phyloP scores from a whole-genome alignment of 176 grass and related monocot genomes.

The Aegilops longissima region DNA sequence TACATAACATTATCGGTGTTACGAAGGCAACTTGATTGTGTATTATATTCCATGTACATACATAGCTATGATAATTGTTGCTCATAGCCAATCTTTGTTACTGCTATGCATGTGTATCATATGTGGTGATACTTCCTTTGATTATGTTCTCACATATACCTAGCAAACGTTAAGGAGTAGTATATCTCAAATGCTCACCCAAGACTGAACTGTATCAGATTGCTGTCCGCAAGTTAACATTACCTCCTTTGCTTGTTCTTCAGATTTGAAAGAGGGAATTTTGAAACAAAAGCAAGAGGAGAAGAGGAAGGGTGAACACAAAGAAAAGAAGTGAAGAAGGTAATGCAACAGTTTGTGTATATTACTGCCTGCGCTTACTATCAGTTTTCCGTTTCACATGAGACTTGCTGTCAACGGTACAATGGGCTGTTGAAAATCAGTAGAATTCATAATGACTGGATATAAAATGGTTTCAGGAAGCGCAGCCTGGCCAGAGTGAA shows the following conservation, averaged over 20 bases:
- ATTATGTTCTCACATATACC: not conserved
- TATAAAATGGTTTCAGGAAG: slow-evolving; percentile 49
- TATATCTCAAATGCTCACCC: not conserved
- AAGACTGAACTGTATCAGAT: not conserved
- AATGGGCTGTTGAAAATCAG: not conserved
- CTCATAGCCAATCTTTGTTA: not conserved
- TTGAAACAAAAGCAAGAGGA: slow-evolving; percentile 85
- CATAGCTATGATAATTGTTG: not conserved
- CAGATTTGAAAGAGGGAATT: slow-evolving; percentile 85
- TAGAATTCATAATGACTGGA: slow-evolving; percentile 16
- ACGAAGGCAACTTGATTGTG: not conserved
- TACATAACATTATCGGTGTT: too few relatives aligned
- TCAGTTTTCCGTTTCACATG: not conserved
- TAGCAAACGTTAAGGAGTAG: not conserved
- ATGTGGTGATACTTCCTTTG: not conserved
- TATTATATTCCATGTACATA: not conserved
- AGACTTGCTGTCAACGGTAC: not conserved
- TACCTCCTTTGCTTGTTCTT: not conserved
- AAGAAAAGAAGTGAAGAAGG: slow-evolving; percentile 95
- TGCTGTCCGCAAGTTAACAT: not conserved
- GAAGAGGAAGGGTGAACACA: slow-evolving; percentile 66
- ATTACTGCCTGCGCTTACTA: not conserved
- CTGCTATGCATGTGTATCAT: not conserved
- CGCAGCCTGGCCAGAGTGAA: slow-evolving; percentile 39
- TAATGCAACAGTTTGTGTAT: not conserved